Conservation (phyloP, 495 filamentous ascomycete species). For the Penicillium silybi region DNA sequence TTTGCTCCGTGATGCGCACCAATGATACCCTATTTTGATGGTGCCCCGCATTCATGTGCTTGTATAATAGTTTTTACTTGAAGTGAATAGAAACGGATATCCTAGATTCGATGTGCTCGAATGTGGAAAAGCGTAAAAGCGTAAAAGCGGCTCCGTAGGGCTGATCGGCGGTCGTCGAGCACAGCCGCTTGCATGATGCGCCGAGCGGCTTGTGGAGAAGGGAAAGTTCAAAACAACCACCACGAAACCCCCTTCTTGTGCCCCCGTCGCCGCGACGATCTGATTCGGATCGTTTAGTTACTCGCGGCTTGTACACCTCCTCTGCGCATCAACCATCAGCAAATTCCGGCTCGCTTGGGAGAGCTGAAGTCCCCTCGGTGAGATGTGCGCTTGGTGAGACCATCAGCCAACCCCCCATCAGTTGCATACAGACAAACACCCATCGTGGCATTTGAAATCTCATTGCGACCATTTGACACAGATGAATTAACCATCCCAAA, state of each 20-base stretch:
- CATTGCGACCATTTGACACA: neutral
- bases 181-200: slow-evolving; percentile 42
- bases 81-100: neutral
- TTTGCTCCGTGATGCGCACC: slow-evolving; percentile 44
- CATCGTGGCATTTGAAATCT: slow-evolving; percentile 9
- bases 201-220: slow-evolving; percentile 40
- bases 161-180: slow-evolving; percentile 36
- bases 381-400: slow-evolving; percentile 30
- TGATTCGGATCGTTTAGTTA: neutral
- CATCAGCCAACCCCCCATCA: slow-evolving; percentile 5
- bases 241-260: slow-evolving; percentile 11
- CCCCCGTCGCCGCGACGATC: neutral
- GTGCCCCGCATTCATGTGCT: neutral
- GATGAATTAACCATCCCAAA: slow-evolving; percentile 11
- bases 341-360: slow-evolving; percentile 23
- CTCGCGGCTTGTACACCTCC: neutral
- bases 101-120: neutral
- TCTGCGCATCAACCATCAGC: slow-evolving; percentile 13
- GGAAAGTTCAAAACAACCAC: slow-evolving; percentile 43
- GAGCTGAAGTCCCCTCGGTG: slow-evolving; percentile 30
- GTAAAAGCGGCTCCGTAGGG: slow-evolving; percentile 28
- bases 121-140: neutral
- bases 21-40: slow-evolving; percentile 16
- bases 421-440: slow-evolving; percentile 7
- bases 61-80: neutral